Percentiles rank a stretch among this genome's conserved stretches.
Conservation (phyloP, 2,329 filamentous ascomycete species). For the Fusarium longipes region DNA sequence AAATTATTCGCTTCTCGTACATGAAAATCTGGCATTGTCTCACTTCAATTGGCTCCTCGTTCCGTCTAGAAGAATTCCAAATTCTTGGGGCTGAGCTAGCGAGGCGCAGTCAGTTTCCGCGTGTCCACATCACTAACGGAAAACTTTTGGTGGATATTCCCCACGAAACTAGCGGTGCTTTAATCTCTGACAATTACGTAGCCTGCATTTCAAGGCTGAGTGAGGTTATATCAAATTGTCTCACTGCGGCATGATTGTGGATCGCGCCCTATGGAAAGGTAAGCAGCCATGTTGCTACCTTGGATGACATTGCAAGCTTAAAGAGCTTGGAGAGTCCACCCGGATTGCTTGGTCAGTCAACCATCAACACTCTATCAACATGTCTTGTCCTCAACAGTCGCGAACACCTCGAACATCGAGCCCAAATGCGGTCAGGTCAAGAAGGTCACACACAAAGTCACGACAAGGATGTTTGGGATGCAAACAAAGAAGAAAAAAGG, state of each 20-base stretch:
- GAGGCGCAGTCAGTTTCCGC: conserved; percentile 15
- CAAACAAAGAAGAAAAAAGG: conserved; percentile 42
- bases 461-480: conserved; percentile 40
- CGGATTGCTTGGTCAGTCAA: accelerated
- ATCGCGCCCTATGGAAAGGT: neutral
- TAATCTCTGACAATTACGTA: conserved; percentile 5
- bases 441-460: conserved; percentile 42
- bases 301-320: neutral
- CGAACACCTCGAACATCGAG: neutral
- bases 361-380: neutral
- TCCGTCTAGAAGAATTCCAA: conserved; percentile 20
- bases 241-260: conserved; percentile 19
- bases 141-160: neutral
- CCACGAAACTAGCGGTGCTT: neutral
- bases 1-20: neutral
- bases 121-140: neutral
- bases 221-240: conserved; percentile 21
- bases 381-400: neutral
- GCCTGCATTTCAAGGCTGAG: neutral
- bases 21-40: neutral
- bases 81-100: conserved; percentile 15
- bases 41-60: neutral
- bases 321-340: neutral
- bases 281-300: neutral
- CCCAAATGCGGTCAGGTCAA: conserved; percentile 6